Evolutionary conservation across 176 grass and related monocot species (phyloP).

Genomic region (Zea mays): DNA sequence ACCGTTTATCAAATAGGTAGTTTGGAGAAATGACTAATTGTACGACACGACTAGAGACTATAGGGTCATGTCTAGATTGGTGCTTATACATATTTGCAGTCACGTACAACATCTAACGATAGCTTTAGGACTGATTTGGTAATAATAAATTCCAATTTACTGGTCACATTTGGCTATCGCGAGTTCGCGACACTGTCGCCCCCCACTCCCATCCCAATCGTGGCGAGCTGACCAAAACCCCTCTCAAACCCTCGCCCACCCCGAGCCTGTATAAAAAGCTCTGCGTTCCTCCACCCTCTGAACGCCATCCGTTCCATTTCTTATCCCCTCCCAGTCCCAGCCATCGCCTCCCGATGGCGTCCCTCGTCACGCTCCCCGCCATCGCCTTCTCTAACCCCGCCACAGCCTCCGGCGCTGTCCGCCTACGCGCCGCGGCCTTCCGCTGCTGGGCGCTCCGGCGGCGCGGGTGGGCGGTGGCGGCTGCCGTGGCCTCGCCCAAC

Average conservation of each 20-base stretch:
- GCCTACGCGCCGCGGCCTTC: constrained; percentile 31
- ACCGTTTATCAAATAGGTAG: no score
- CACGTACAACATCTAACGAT: no score
- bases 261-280: constrained; percentile 30
- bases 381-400: constrained; percentile 50
- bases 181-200: no score
- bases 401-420: neutral
- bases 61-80: no score
- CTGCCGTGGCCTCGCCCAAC: constrained; percentile 66
- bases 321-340: constrained; percentile 10
- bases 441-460: constrained; percentile 43
- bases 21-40: no score
- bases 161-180: no score
- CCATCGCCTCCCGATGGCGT: constrained; percentile 38
- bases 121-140: no score
- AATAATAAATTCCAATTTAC: no score
- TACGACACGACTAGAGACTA: no score
- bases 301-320: constrained; percentile 66
- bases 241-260: constrained; percentile 38
- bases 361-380: constrained; percentile 61
- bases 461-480: constrained; percentile 36
- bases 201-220: no score
- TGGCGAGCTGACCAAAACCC: constrained; percentile 19
- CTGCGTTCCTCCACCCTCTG: neutral
- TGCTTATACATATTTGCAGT: no score